Base-by-base conservation (phyloP, 208 protist genomes). In the Trypanosomatidae sp. region DNA sequence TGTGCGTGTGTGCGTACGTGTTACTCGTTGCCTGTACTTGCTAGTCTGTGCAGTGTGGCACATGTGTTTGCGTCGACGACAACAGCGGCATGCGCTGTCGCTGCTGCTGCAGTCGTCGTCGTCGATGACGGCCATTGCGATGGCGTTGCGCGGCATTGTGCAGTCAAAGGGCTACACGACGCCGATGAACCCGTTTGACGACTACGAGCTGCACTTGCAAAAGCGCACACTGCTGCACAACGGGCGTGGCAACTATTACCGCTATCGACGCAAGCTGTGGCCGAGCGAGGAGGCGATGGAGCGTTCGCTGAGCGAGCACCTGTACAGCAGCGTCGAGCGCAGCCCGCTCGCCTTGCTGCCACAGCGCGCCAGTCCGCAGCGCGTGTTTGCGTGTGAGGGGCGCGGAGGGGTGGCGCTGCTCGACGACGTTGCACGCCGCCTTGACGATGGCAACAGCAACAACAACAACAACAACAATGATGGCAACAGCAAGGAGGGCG, bases 261-360 rank as follows among this genome's bases (percentile, higher is more conserved):
- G 83, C 1, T 74, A 70, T 16, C 75, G 80, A 20, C 83, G 84
- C 43, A 76, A 74, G 49, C 65, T 92, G 18, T 92, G 77, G 75
- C 74, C 67, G 13, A 71, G 57, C 38, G 43, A 56, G 48, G 78
- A 85, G 51, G 61, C 69, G 2, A 43, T 88, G 24, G 83, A 92
- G 55, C 54, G 35, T 16, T 66, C 33, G 0, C 44, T 85, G 51
- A 92, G 74, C 16, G 58, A 74, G 32, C 8, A 54, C 24, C 42
- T 61, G 11, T 92, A 88, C 47, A 64, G 61, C 56, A 33, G 67
- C 1, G 74, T 76, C n/a, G 78, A 88, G 61, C 71, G 72, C 3
- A 66, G 63, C 22, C 78, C 83, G 28, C 32, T 82, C 0, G 50
- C 46, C 13, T 49, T 83, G 39, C 47, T 88, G 48, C 70, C 72